These are phyloP conservation scores for Microdochium paspali DNA, from an alignment of 2,329 filamentous ascomycete species.

Conservation along the genomic window DNA sequence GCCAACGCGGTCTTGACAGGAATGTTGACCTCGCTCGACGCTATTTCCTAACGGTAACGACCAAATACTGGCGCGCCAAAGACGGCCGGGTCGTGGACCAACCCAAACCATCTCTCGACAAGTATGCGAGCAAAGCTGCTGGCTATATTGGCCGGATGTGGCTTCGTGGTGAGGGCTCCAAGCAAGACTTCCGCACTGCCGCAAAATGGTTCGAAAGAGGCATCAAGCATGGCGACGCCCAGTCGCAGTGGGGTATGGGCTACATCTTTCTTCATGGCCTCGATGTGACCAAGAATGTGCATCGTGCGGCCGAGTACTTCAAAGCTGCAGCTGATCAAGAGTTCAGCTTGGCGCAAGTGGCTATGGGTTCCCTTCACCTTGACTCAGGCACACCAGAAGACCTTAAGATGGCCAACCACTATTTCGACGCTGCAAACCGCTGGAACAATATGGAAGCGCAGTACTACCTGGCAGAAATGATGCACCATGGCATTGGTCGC, in stretches of 20 bases:
- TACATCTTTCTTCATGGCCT: conserved; percentile 76
- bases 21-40: conserved; percentile 66
- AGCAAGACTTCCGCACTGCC: conserved; percentile 69
- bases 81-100: conserved; percentile 68
- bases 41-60: conserved; percentile 73
- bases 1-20: conserved; percentile 62
- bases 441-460: conserved; percentile 82
- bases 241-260: conserved; percentile 78
- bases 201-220: conserved; percentile 78
- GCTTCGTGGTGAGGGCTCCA: conserved; percentile 74
- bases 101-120: conserved; percentile 62
- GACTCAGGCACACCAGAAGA: conserved; percentile 68
- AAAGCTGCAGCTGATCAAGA: conserved; percentile 75
- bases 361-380: conserved; percentile 74
- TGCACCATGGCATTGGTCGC: conserved; percentile 68
- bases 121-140: conserved; percentile 71
- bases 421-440: conserved; percentile 78
- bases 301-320: conserved; percentile 67
- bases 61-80: conserved; percentile 66
- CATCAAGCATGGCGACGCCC: conserved; percentile 62
- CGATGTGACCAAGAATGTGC: conserved; percentile 56
- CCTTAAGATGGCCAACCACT: conserved; percentile 66
- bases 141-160: conserved; percentile 87
- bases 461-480: conserved; percentile 87
- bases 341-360: conserved; percentile 69